Base-by-base conservation (phyloP, 2,329 filamentous ascomycete species). In the Xylariaceae sp. region DNA sequence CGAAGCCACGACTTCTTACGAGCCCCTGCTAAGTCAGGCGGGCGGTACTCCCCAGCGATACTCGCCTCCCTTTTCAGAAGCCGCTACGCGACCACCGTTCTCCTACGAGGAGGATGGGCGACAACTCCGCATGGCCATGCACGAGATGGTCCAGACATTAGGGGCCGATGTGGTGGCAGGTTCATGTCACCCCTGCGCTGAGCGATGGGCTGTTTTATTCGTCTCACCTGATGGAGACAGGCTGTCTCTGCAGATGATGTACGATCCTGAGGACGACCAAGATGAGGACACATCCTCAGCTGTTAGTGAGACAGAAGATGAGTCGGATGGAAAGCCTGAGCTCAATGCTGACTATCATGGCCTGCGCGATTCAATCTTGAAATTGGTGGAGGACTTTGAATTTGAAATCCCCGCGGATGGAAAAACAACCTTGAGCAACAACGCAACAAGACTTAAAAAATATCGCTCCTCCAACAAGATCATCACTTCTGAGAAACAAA, bases 141-240 rank as follows among this genome's bases (percentile, higher is more conserved):
- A 88, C 49, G 87, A 90, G 61, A 84, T 91, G 84, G 78, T 75
- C 6, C 82, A 87, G 43, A 77, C 78, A 6, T 72, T 90, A 10
- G 87, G 87, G 5, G 63, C 74, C 6, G 85, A 90, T 13, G 79
- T 75, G 12, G 76, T 86, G 16, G 82, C 84, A 45, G 88, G 87
- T 18, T 76, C 82, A 13, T 87, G 84, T 49, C 88, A 94, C 62
- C 90, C 90, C 9, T 93, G 89, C 56, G 86, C 87, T 1, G 90
- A 95, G 70, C 79, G 86, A 50, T 96, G 90, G 90, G 82, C 88
- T 5, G 86, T 94, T 6, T 74, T 95, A 9, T 93, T 92, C 63
- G 82, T 95, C 50, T 88, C 88, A 0, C 72, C 83, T 1, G 84
- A 91, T 67, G 89, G 89, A 31, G 84, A 83, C 63, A 77, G 77